These are phyloP conservation scores for Auriculariales sp. DNA, from an alignment of 768 basidiomycete genomes.

Conservation along the genomic window DNA sequence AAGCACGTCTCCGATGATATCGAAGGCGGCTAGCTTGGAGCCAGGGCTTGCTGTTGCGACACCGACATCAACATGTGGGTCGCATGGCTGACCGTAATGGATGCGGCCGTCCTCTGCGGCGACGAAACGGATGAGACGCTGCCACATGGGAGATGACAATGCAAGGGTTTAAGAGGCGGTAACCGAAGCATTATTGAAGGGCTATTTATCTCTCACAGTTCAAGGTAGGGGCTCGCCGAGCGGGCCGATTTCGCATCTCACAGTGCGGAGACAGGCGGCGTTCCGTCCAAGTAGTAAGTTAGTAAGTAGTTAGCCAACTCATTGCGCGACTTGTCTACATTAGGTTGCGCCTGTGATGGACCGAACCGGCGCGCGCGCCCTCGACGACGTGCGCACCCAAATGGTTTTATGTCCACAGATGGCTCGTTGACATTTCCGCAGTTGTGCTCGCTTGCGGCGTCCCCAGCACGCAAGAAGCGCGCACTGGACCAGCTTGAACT, in stretches of 20 bases:
- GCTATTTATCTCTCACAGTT: neutral
- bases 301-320: too few relatives aligned
- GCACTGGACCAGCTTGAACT: conserved; percentile 36
- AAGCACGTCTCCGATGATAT: conserved; percentile 56
- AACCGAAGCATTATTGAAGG: neutral
- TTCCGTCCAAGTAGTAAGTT: too few relatives aligned
- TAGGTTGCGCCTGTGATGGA: neutral
- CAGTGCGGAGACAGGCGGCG: neutral
- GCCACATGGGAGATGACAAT: conserved; percentile 40
- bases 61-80: conserved; percentile 49
- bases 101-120: conserved; percentile 59
- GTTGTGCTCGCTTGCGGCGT: conserved; percentile 51
- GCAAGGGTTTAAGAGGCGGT: neutral
- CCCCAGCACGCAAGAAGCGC: conserved; percentile 31
- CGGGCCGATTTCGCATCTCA: neutral
- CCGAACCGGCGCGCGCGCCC: conserved; percentile 24
- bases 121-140: conserved; percentile 68
- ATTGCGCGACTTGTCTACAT: neutral
- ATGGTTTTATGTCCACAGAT: neutral
- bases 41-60: conserved; percentile 34
- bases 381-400: conserved; percentile 46
- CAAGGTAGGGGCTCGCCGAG: neutral
- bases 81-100: conserved; percentile 67
- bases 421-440: conserved; percentile 17
- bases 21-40: conserved; percentile 46